These are phyloP conservation scores for Plenodomus lindquistii DNA, from an alignment of 2,329 filamentous ascomycete genomes.

Conservation along the genomic window DNA sequence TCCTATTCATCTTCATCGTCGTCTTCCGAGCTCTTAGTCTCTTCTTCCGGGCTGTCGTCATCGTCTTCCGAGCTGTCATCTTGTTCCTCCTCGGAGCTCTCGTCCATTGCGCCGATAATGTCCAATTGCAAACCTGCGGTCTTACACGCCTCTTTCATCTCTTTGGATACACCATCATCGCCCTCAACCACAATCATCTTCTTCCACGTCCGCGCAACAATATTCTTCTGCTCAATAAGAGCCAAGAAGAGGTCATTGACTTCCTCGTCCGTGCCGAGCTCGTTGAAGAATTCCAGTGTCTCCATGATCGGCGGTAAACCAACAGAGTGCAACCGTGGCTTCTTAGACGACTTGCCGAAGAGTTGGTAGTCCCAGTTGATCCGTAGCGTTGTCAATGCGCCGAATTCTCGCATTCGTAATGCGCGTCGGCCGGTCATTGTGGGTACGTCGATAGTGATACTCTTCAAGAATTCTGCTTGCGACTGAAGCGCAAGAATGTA, in stretches of 20 bases:
- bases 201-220: conserved; percentile 30
- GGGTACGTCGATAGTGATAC: conserved; percentile 36
- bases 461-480: conserved; percentile 32
- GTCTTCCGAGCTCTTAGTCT: not conserved
- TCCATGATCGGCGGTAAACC: conserved; percentile 35
- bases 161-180: conserved; percentile 24
- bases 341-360: conserved; percentile 37
- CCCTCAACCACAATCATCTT: conserved; percentile 32
- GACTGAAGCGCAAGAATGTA: conserved; percentile 36
- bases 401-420: conserved; percentile 34
- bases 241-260: conserved; percentile 32
- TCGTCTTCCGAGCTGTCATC: not conserved
- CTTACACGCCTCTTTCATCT: conserved; percentile 31
- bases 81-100: not conserved
- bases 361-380: conserved; percentile 40
- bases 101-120: conserved; percentile 55
- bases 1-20: not conserved
- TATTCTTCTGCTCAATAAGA: conserved; percentile 30
- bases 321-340: conserved; percentile 36
- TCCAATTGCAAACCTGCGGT: conserved; percentile 23
- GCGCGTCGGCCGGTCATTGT: conserved; percentile 33
- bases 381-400: conserved; percentile 26
- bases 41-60: not conserved
- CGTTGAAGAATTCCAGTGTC: conserved; percentile 37
- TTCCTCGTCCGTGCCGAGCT: conserved; percentile 35